Conservation (phyloP, 2,329 filamentous ascomycete genomes). For the Botryotinia calthae region DNA sequence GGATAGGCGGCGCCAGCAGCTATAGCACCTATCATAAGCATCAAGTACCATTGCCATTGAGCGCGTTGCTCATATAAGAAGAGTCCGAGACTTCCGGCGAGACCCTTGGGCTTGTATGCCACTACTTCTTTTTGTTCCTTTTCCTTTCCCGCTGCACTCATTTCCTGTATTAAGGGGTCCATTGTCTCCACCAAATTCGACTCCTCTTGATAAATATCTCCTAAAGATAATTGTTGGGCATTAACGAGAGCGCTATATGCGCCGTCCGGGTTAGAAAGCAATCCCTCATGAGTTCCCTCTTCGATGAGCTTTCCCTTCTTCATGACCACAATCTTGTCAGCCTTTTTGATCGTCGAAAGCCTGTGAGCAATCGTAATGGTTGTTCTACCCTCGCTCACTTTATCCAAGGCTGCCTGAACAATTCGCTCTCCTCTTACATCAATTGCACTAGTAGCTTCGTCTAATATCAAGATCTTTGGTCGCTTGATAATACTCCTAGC, state of each 20-base stretch:
- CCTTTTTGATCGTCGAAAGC: conserved; percentile 77
- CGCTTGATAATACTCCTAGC: conserved; percentile 68
- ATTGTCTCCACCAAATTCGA: conserved; percentile 30
- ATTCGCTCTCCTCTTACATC: conserved; percentile 48
- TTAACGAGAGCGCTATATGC: conserved; percentile 67
- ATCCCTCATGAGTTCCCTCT: conserved; percentile 69
- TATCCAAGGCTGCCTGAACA: conserved; percentile 54
- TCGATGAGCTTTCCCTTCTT: conserved; percentile 70
- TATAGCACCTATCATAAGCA: conserved; percentile 47
- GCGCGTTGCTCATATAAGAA: conserved; percentile 56
- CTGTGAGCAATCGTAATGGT: conserved; percentile 93
- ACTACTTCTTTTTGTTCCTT: conserved; percentile 26
- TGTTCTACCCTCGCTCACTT: conserved; percentile 60
- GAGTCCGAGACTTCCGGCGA: conserved; percentile 51
- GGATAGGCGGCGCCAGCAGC: conserved; percentile 40
- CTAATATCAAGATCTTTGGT: conserved; percentile 66
- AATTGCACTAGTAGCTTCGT: conserved; percentile 62
- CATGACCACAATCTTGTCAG: conserved; percentile 75
- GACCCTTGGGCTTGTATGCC: conserved; percentile 41
- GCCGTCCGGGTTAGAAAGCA: conserved; percentile 57
- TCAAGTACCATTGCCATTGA: conserved; percentile 49
- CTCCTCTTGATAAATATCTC: conserved; percentile 32
- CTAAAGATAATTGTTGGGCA: conserved; percentile 47
- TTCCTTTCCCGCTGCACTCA: conserved; percentile 32
- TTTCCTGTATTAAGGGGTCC: conserved; percentile 27